These are phyloP conservation scores for Psilocybe azurescens DNA, from an alignment of 768 basidiomycete genomes.

Conservation along the genomic window DNA sequence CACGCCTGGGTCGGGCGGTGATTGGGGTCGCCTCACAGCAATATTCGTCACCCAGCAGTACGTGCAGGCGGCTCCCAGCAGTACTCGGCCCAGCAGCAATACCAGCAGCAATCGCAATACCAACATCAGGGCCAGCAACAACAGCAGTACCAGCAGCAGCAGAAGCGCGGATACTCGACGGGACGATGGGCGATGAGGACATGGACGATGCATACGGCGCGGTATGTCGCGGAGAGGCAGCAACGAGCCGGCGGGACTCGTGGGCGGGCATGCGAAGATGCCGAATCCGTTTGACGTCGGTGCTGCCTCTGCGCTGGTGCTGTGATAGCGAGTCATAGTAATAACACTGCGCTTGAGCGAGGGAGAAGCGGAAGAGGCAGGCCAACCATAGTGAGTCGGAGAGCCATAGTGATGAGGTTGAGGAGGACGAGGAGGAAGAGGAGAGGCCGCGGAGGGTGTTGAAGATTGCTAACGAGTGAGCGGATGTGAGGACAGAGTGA, in stretches of 20 bases:
- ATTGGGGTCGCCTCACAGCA: neutral
- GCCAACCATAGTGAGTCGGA: neutral
- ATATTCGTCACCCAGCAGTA: neutral
- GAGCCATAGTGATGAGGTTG: neutral
- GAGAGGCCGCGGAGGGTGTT: neutral
- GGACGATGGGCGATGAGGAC: slow-evolving; percentile 21
- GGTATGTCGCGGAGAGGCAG: slow-evolving; percentile 31
- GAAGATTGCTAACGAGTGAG: slow-evolving; percentile 2
- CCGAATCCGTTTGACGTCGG: neutral
- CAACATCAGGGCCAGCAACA: neutral
- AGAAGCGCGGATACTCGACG: slow-evolving; percentile 14
- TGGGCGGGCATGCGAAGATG: neutral
- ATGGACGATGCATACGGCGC: slow-evolving; percentile 36
- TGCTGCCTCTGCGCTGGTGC: neutral
- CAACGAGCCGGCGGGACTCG: neutral
- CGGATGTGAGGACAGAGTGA: neutral
- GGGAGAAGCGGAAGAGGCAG: neutral
- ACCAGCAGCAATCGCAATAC: too few species aligned
- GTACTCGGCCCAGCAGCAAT: too few species aligned
- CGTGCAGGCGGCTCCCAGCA: neutral
- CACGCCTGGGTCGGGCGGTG: too few species aligned
- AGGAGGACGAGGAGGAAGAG: neutral
- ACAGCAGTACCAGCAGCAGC: neutral
- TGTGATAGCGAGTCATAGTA: neutral
- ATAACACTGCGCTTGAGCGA: neutral